Conservation (phyloP, 805 yeast species). For the Metschnikowia peoriensis region DNA sequence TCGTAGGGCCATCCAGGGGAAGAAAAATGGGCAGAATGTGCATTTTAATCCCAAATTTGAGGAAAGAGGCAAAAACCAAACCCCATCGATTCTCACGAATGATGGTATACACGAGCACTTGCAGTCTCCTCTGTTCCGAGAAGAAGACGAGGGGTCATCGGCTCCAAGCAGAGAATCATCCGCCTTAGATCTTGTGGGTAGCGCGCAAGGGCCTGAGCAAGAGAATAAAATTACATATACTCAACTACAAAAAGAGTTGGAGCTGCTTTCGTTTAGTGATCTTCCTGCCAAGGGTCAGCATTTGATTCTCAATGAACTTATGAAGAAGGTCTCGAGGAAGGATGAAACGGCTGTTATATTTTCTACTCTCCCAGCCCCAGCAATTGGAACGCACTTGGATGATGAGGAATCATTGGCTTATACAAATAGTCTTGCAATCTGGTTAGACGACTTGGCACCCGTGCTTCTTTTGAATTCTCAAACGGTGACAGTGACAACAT, state of each 20-base stretch:
- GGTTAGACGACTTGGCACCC: conserved; percentile 86
- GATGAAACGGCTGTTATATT: conserved; percentile 67
- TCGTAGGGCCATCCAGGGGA: conserved; percentile 2
- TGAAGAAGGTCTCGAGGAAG: conserved; percentile 59
- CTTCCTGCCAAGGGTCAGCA: conserved; percentile 93
- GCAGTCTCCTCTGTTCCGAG: conserved; percentile 34
- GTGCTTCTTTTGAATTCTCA: conserved; percentile 81
- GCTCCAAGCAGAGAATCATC: conserved; percentile 2
- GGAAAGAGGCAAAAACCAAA: conserved; percentile 11
- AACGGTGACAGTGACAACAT: conserved; percentile 94
- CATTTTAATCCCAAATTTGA: conserved; percentile 10
- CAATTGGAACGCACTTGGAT: conserved; percentile 73
- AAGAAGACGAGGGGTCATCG: conserved; percentile 21
- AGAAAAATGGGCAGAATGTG: not conserved
- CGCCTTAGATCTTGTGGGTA: not conserved
- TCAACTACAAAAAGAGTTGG: conserved; percentile 38
- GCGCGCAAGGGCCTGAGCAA: not conserved
- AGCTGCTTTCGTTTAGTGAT: conserved; percentile 63
- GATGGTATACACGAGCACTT: conserved; percentile 36
- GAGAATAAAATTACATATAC: conserved; percentile 26
- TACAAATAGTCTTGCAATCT: conserved; percentile 68
- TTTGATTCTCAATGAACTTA: conserved; percentile 79
- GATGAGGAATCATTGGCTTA: conserved; percentile 71
- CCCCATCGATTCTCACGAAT: conserved; percentile 38
- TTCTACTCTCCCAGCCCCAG: conserved; percentile 88